phyloP scores from a whole-genome alignment of 1,139 yeast species.

The Hanseniaspora uvarum region DNA sequence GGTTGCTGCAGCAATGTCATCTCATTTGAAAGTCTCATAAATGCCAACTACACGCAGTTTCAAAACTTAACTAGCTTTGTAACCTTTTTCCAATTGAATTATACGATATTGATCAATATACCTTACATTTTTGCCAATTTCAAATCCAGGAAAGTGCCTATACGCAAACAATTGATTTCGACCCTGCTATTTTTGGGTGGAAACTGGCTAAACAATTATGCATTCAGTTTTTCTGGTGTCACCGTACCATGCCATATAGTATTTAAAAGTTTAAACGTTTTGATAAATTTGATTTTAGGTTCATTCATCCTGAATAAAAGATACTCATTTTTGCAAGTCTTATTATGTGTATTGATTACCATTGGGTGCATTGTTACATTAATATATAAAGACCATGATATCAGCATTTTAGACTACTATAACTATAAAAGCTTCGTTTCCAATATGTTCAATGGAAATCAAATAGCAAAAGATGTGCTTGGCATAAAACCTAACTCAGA shows the following conservation, averaged over 20 bases:
- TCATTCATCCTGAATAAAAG: constrained; percentile 37
- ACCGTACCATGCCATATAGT: constrained; percentile 62
- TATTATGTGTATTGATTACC: constrained; percentile 45
- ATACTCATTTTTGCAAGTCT: constrained; percentile 40
- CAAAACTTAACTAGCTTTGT: constrained; percentile 42
- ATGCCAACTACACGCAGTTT: constrained; percentile 23
- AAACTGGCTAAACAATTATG: constrained; percentile 50
- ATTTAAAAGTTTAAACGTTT: constrained; percentile 56
- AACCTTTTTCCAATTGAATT: constrained; percentile 52
- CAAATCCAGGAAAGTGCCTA: constrained; percentile 36
- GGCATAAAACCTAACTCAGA: constrained; percentile 13
- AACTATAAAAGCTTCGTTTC: not conserved
- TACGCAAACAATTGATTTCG: constrained; percentile 39
- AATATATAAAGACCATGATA: constrained; percentile 27
- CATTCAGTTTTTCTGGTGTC: constrained; percentile 43
- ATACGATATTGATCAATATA: constrained; percentile 42
- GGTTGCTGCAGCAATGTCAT: constrained; percentile 68
- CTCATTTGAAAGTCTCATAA: constrained; percentile 47
- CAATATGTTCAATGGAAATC: not conserved
- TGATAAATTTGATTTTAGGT: constrained; percentile 53
- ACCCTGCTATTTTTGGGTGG: constrained; percentile 45
- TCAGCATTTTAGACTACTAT: not conserved
- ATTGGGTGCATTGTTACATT: constrained; percentile 47
- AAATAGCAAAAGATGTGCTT: not conserved
- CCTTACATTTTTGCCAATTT: constrained; percentile 31